Conservation (phyloP, 768 basidiomycete species). For the Hypholoma fasciculare region DNA sequence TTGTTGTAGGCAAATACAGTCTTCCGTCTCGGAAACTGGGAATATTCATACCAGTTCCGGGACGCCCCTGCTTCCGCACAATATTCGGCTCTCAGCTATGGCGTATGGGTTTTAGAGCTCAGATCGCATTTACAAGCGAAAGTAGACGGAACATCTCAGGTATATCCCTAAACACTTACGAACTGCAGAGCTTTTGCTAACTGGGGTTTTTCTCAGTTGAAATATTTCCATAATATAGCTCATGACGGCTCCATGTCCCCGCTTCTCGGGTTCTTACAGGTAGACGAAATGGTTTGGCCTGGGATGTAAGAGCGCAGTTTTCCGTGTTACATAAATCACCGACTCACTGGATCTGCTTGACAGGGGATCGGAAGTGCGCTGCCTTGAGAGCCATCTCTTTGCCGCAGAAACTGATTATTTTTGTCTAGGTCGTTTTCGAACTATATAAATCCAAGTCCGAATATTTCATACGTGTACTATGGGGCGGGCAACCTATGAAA, state of each 20-base stretch:
- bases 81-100: conserved; percentile 44
- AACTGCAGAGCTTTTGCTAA: not conserved
- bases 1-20: conserved; percentile 43
- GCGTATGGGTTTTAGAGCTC: conserved; percentile 47
- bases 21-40: conserved; percentile 60
- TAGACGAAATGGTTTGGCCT: conserved; percentile 54
- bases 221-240: conserved; percentile 48
- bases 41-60: conserved; percentile 54
- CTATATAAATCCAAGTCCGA: conserved; percentile 32
- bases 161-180: conserved; percentile 9
- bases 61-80: conserved; percentile 43
- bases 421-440: conserved; percentile 42
- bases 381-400: not conserved
- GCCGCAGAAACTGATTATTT: not conserved
- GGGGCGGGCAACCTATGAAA: conserved; percentile 50
- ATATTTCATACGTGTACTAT: conserved; percentile 47
- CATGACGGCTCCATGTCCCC: conserved; percentile 53
- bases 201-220: conserved; percentile 22
- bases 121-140: conserved; percentile 38
- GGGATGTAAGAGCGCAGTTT: conserved; percentile 38
- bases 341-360: not conserved
- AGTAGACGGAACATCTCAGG: conserved; percentile 35
- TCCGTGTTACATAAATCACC: not conserved
- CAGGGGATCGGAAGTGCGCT: conserved; percentile 45
- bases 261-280: conserved; percentile 49